Evolutionary conservation across 2,329 filamentous ascomycete genomes (phyloP).

Genomic region (Dothistroma pini): DNA sequence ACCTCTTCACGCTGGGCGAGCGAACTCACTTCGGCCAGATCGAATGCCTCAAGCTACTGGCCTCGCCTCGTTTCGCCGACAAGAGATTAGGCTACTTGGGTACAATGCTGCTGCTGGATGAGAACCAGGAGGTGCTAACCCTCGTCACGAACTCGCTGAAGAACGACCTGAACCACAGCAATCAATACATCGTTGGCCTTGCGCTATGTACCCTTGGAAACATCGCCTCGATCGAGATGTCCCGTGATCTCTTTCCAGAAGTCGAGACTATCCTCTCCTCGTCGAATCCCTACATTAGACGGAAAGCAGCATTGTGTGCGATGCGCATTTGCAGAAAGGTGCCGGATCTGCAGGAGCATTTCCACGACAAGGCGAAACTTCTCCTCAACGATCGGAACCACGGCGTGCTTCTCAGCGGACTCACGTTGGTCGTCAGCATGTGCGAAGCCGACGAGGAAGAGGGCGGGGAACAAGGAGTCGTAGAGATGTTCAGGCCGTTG

Average conservation of each 20-base stretch:
- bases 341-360: slow-evolving; percentile 94
- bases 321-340: slow-evolving; percentile 99
- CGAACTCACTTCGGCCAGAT: slow-evolving; percentile 99
- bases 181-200: slow-evolving; percentile 96
- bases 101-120: slow-evolving; percentile 91
- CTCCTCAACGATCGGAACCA: slow-evolving; percentile 92
- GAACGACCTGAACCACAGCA: slow-evolving; percentile 95
- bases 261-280: slow-evolving; percentile 89
- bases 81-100: slow-evolving; percentile 94
- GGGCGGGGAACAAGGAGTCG: slow-evolving; percentile 80
- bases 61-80: slow-evolving; percentile 95
- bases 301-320: slow-evolving; percentile 96
- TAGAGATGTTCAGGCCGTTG: slow-evolving; percentile 85
- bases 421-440: slow-evolving; percentile 85
- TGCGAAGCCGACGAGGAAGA: slow-evolving; percentile 95
- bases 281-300: slow-evolving; percentile 94
- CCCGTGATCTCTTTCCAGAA: slow-evolving; percentile 91
- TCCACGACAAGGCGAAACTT: slow-evolving; percentile 86
- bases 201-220: slow-evolving; percentile 95
- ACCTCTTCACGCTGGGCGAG: slow-evolving; percentile 96
- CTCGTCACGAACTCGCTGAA: slow-evolving; percentile 97
- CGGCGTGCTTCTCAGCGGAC: slow-evolving; percentile 85
- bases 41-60: slow-evolving; percentile 95
- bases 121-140: slow-evolving; percentile 97
- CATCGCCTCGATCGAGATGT: slow-evolving; percentile 98